phyloP scores from a whole-genome alignment of 2,329 filamentous ascomycete species.

The Diaporthe aspalathi region DNA sequence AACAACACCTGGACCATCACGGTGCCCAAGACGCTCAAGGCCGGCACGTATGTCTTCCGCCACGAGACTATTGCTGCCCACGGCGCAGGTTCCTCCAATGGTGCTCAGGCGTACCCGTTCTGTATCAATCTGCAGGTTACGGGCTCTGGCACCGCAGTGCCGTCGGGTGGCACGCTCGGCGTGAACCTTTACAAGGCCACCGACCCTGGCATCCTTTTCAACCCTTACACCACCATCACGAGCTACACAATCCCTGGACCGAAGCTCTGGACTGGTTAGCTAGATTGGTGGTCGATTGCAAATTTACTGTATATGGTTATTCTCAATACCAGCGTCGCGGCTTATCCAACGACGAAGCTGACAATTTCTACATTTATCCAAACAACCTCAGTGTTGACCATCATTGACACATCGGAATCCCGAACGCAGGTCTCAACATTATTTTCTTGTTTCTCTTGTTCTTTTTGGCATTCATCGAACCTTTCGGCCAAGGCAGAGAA shows the following conservation, averaged over 20 bases:
- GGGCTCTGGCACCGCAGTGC: slow-evolving; percentile 50
- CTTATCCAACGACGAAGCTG: neutral
- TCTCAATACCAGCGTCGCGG: neutral
- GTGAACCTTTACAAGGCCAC: slow-evolving; percentile 43
- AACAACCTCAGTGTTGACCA: neutral
- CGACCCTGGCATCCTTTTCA: slow-evolving; percentile 46
- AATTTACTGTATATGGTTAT: slow-evolving; percentile 3
- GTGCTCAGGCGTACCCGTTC: slow-evolving; percentile 61
- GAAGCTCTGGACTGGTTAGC: slow-evolving; percentile 39
- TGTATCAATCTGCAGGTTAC: slow-evolving; percentile 59
- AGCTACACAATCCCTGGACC: slow-evolving; percentile 47
- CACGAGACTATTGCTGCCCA: slow-evolving; percentile 64
- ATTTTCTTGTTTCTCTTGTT: too few species aligned
- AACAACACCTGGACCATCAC: slow-evolving; percentile 59
- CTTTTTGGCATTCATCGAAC: too few species aligned
- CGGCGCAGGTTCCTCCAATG: slow-evolving; percentile 51
- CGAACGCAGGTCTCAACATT: too few species aligned
- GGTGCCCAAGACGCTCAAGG: slow-evolving; percentile 50
- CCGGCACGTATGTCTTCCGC: slow-evolving; percentile 58
- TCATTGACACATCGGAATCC: too few species aligned
- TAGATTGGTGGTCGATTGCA: neutral
- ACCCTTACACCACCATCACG: slow-evolving; percentile 42
- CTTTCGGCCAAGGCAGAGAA: too few species aligned
- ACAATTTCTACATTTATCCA: slow-evolving; percentile 34
- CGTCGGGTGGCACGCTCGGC: slow-evolving; percentile 43